These are phyloP conservation scores for Coprinellus micaceus DNA, from an alignment of 768 basidiomycete species.

Conservation along the genomic window DNA sequence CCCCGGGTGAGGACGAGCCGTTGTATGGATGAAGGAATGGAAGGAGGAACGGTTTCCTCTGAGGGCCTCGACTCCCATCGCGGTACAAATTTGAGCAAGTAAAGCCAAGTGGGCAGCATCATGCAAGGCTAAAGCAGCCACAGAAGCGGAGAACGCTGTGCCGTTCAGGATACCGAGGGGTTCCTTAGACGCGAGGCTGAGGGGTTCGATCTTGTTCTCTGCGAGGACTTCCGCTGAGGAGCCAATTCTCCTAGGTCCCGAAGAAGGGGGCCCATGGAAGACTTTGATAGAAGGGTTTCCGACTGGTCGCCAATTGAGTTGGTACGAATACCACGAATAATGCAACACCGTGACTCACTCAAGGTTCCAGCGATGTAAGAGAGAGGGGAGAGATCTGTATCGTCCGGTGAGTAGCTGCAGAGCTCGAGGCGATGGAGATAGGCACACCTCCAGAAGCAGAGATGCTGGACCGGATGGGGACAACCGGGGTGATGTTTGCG, in stretches of 20 bases:
- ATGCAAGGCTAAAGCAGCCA: slow-evolving; percentile 66
- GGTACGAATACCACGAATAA: background rate
- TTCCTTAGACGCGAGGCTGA: slow-evolving; percentile 62
- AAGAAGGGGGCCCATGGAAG: slow-evolving; percentile 50
- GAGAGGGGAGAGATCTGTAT: slow-evolving; percentile 45
- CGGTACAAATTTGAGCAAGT: slow-evolving; percentile 68
- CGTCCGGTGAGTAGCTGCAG: background rate
- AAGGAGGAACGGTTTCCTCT: slow-evolving; percentile 62
- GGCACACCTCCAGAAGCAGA: slow-evolving; percentile 69
- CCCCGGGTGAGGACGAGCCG: slow-evolving; percentile 76
- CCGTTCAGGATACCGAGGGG: slow-evolving; percentile 72
- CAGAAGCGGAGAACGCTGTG: slow-evolving; percentile 71
- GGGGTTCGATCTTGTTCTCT: slow-evolving; percentile 51
- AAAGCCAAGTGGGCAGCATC: slow-evolving; percentile 63
- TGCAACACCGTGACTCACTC: slow-evolving; percentile 26
- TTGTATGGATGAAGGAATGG: slow-evolving; percentile 68
- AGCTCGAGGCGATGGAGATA: background rate
- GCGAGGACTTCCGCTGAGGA: slow-evolving; percentile 50
- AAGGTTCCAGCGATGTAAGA: slow-evolving; percentile 69
- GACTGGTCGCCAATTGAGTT: slow-evolving; percentile 17
- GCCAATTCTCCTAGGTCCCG: slow-evolving; percentile 47
- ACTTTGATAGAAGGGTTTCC: slow-evolving; percentile 65
- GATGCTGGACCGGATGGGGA: slow-evolving; percentile 77
- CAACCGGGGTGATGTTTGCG: slow-evolving; percentile 65
- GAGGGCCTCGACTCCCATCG: slow-evolving; percentile 77